These are phyloP conservation scores for Clavariopsis aquatica DNA, from an alignment of 495 filamentous ascomycete species.

Conservation along the genomic window DNA sequence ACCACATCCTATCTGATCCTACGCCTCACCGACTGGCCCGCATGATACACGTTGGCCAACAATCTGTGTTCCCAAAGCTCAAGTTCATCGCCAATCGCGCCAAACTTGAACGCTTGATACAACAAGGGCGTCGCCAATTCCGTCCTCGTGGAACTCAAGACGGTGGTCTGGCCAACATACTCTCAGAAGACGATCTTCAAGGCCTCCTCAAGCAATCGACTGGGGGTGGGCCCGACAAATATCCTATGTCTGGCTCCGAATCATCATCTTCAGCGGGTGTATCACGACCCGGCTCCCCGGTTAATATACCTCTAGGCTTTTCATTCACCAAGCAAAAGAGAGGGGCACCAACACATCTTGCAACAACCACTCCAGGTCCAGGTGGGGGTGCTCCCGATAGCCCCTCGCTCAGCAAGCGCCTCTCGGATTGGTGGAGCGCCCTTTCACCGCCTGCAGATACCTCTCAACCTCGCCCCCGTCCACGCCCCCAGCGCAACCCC, in stretches of 20 bases:
- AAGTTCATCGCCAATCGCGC: constrained; percentile 86
- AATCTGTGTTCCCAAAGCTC: constrained; percentile 83
- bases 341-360: constrained; percentile 1
- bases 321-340: constrained; percentile 15
- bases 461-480: not conserved
- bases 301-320: constrained; percentile 27
- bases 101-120: constrained; percentile 76
- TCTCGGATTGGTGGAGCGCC: constrained; percentile 37
- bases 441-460: constrained; percentile 9
- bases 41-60: constrained; percentile 87
- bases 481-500: constrained; percentile 3
- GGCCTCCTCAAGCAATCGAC: constrained; percentile 23
- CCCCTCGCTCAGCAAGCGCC: constrained; percentile 38
- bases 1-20: constrained; percentile 82
- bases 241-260: constrained; percentile 26
- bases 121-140: constrained; percentile 67
- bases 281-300: constrained; percentile 26
- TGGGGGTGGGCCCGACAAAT: constrained; percentile 10
- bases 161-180: constrained; percentile 24
- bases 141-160: constrained; percentile 31
- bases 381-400: constrained; percentile 29
- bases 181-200: constrained; percentile 45
- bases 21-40: constrained; percentile 68
- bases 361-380: not conserved
- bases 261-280: constrained; percentile 14